Evolutionary conservation across 768 basidiomycete genomes (phyloP).

Genomic region (Postia placenta): DNA sequence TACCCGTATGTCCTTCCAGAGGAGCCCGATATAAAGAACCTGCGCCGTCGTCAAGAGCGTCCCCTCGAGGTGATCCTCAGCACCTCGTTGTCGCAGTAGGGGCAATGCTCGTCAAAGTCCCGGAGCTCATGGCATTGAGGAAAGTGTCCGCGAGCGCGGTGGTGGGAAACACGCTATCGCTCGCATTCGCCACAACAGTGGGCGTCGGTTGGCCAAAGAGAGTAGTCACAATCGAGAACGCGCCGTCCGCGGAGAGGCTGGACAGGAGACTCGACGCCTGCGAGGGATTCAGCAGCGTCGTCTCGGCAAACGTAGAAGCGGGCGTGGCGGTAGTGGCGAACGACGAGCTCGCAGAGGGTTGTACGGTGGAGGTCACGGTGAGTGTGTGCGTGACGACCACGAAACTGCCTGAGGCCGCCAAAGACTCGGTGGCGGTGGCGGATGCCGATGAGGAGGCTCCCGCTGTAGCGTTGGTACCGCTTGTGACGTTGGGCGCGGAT

Average conservation of each 20-base stretch:
- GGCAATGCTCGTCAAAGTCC: too few relatives aligned
- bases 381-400: background rate
- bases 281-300: constrained; percentile 37
- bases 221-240: constrained; percentile 8
- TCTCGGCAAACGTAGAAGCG: constrained; percentile 22
- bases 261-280: constrained; percentile 37
- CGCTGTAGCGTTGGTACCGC: constrained; percentile 15
- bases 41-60: too few relatives aligned
- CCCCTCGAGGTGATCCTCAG: too few relatives aligned
- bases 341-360: background rate
- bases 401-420: background rate
- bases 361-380: background rate
- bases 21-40: too few relatives aligned
- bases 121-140: too few relatives aligned
- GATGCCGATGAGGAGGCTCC: background rate
- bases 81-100: too few relatives aligned
- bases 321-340: background rate
- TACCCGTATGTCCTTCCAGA: background rate
- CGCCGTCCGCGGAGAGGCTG: constrained; percentile 25
- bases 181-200: too few relatives aligned
- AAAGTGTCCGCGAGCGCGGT: too few relatives aligned
- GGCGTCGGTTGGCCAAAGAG: too few relatives aligned
- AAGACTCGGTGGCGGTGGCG: background rate
- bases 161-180: too few relatives aligned
- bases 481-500: constrained; percentile 11